Evolutionary conservation across 73 alveolate species (phyloP).

Genomic region (Breviolum minutum): DNA sequence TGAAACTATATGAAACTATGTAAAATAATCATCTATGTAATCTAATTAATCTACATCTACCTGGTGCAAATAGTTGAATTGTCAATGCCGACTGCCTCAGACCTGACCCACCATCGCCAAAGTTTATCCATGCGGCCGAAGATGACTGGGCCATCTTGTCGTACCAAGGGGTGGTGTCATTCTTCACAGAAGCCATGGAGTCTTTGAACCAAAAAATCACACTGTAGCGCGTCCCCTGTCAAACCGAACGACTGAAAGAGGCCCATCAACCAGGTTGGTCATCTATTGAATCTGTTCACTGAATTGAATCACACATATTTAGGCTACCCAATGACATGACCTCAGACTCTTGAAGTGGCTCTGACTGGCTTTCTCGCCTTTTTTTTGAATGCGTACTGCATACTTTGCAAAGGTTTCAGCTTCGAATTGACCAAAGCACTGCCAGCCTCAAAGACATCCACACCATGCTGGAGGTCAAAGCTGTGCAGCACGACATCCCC

Average conservation of each 20-base stretch:
- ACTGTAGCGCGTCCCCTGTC: slow-evolving; percentile 61
- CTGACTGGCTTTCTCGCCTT: too few species aligned
- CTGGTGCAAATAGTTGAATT: too few species aligned
- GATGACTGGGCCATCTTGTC: not conserved
- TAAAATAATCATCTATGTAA: too few species aligned
- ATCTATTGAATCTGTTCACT: not conserved
- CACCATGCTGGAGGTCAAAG: slow-evolving; percentile 79
- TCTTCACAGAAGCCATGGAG: slow-evolving; percentile 25
- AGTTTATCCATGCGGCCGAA: not conserved
- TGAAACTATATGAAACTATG: too few species aligned
- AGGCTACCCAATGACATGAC: too few species aligned
- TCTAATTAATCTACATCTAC: too few species aligned
- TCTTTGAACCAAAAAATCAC: slow-evolving; percentile 85
- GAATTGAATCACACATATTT: not conserved
- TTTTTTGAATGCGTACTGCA: too few species aligned
- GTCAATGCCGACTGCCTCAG: too few species aligned
- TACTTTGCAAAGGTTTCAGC: too few species aligned
- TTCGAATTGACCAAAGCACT: not conserved
- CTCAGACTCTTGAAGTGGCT: too few species aligned
- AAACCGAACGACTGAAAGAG: not conserved
- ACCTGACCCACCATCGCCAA: not conserved
- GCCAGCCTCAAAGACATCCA: slow-evolving; percentile 60
- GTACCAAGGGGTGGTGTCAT: slow-evolving; percentile 79
- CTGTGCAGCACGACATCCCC: slow-evolving; percentile 59
- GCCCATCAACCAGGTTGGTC: not conserved